These are phyloP conservation scores for Phaeosphaeria sp. DNA, from an alignment of 2,329 filamentous ascomycete genomes.

Conservation along the genomic window DNA sequence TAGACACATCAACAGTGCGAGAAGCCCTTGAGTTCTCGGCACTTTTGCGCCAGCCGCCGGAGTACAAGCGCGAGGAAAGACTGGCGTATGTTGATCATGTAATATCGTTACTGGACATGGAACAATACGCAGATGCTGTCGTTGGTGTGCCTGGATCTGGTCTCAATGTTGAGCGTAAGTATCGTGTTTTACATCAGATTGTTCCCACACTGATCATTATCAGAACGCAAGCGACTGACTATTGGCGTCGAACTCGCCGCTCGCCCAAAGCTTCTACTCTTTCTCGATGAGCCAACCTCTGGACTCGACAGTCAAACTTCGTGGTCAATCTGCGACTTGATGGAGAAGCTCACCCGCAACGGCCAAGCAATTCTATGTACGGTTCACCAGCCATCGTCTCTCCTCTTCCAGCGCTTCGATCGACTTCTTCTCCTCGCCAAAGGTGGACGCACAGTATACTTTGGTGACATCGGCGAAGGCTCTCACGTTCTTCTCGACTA, in stretches of 20 bases:
- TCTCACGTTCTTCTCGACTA: constrained; percentile 71
- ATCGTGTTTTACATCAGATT: constrained; percentile 35
- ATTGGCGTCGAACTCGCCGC: constrained; percentile 59
- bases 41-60: constrained; percentile 27
- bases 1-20: constrained; percentile 39
- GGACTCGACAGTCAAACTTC: constrained; percentile 69
- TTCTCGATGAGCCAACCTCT: constrained; percentile 72
- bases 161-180: constrained; percentile 54
- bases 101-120: constrained; percentile 23
- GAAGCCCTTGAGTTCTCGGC: constrained; percentile 54
- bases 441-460: constrained; percentile 79
- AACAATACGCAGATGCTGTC: constrained; percentile 28
- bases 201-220: constrained; percentile 2
- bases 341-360: constrained; percentile 85
- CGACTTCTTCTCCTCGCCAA: constrained; percentile 78
- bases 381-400: constrained; percentile 91
- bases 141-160: constrained; percentile 22
- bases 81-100: constrained; percentile 28
- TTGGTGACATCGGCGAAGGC: constrained; percentile 76
- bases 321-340: constrained; percentile 74
- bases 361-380: constrained; percentile 86
- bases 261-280: constrained; percentile 38
- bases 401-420: constrained; percentile 90
- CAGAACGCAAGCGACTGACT: constrained; percentile 67
- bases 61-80: constrained; percentile 19